Conservation (phyloP, 169 alveolate genomes). For the Theileria luwenshuni region DNA sequence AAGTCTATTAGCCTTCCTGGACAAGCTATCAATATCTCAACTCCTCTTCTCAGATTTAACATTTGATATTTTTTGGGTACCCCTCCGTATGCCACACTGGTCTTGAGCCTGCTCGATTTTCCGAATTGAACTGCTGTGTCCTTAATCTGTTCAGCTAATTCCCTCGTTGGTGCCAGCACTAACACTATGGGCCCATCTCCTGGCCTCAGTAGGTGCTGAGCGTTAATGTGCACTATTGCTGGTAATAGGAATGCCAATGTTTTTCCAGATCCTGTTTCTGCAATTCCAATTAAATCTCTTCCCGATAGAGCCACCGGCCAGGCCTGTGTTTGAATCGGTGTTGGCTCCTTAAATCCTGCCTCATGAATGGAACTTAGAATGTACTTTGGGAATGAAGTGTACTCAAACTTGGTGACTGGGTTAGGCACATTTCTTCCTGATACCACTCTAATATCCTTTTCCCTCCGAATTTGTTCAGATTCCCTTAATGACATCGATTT, state of each 20-base stretch:
- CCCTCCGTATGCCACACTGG: constrained; percentile 94
- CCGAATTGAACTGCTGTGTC: constrained; percentile 90
- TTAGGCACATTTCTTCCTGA: constrained; percentile 89
- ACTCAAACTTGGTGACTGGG: constrained; percentile 89
- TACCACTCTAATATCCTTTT: constrained; percentile 82
- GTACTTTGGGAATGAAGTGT: constrained; percentile 92
- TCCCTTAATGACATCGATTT: constrained; percentile 79
- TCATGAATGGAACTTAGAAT: constrained; percentile 83
- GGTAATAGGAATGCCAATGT: constrained; percentile 96
- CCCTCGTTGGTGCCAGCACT: constrained; percentile 99
- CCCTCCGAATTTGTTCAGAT: constrained; percentile 83
- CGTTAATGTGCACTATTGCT: constrained; percentile 92
- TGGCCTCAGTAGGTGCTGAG: constrained; percentile 82
- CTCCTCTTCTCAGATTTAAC: constrained; percentile 89
- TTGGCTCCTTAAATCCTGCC: constrained; percentile 89
- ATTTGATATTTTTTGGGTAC: constrained; percentile 89
- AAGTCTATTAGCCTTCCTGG: constrained; percentile 96
- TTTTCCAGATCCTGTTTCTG: constrained; percentile 99
- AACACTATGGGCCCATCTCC: constrained; percentile 98
- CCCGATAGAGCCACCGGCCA: constrained; percentile 96
- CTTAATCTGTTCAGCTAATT: constrained; percentile 95
- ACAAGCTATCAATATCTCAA: constrained; percentile 94
- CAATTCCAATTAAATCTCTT: constrained; percentile 96
- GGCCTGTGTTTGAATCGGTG: constrained; percentile 94
- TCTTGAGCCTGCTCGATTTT: constrained; percentile 82